These are phyloP conservation scores for Termitomyces heimii DNA, from an alignment of 768 basidiomycete genomes.

Conservation along the genomic window DNA sequence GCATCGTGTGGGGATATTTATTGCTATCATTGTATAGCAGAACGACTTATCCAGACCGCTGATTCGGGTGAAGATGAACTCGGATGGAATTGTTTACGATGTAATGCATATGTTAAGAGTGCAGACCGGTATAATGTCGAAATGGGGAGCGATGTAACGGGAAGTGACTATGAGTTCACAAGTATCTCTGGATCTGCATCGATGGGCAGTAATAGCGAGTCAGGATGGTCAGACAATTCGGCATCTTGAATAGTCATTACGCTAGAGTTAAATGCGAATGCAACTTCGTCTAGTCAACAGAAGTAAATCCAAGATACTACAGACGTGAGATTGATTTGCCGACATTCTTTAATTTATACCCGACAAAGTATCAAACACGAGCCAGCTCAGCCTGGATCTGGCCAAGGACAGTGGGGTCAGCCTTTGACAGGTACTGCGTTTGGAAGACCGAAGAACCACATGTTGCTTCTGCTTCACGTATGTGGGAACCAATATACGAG, in stretches of 20 bases:
- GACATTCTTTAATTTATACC: background rate
- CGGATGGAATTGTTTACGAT: conserved; percentile 83
- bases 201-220: conserved; percentile 46
- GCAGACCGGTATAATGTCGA: conserved; percentile 54
- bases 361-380: conserved; percentile 13
- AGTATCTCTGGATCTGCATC: conserved; percentile 56
- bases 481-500: conserved; percentile 45
- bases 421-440: conserved; percentile 49
- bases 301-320: background rate
- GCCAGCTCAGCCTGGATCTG: conserved; percentile 57
- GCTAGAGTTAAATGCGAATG: background rate
- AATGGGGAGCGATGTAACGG: conserved; percentile 29
- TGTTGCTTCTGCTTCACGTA: conserved; percentile 58
- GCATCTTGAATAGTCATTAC: background rate
- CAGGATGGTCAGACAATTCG: conserved; percentile 30
- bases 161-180: conserved; percentile 59
- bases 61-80: conserved; percentile 54
- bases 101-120: conserved; percentile 55
- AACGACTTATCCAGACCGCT: conserved; percentile 67
- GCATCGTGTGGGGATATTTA: conserved; percentile 83
- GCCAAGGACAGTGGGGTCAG: conserved; percentile 69
- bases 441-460: conserved; percentile 60
- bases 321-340: background rate
- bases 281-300: background rate
- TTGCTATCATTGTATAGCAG: conserved; percentile 91